phyloP scores from a whole-genome alignment of 176 grass and related monocot species.

The Aegilops sharonensis region DNA sequence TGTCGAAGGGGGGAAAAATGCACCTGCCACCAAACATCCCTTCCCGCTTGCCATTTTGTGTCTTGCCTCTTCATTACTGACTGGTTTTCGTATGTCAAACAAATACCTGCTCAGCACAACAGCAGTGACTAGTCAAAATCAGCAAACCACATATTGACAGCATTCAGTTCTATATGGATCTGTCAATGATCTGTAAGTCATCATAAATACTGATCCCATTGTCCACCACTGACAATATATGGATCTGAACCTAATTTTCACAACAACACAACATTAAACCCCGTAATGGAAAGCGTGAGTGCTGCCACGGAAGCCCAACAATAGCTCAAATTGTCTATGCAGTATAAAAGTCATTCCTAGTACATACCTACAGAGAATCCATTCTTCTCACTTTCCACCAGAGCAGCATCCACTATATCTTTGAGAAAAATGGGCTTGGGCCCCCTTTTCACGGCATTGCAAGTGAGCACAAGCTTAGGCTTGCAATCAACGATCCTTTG shows the following conservation, averaged over 20 bases:
- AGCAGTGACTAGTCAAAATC: not conserved
- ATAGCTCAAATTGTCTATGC: not conserved
- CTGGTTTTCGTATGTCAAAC: slow-evolving; percentile 83
- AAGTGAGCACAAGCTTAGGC: slow-evolving; percentile 86
- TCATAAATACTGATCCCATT: not conserved
- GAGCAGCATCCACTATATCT: slow-evolving; percentile 79
- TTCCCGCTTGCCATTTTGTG: slow-evolving; percentile 74
- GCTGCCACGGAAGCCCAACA: not conserved
- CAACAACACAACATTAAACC: not conserved
- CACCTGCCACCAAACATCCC: slow-evolving; percentile 99
- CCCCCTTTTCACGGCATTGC: slow-evolving; percentile 87
- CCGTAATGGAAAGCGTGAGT: not conserved
- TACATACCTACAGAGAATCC: slow-evolving; percentile 67
- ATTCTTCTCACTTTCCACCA: slow-evolving; percentile 63
- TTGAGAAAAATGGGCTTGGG: slow-evolving; percentile 74
- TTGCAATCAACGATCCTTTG: slow-evolving; percentile 91
- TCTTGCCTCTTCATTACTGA: slow-evolving; percentile 76
- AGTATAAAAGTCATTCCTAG: not conserved
- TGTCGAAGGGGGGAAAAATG: not conserved
- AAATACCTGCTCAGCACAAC: slow-evolving; percentile 49
- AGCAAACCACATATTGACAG: not conserved
- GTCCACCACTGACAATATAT: not conserved
- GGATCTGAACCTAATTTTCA: not conserved
- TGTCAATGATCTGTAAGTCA: not conserved
- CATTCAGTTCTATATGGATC: slow-evolving; percentile 4